Evolutionary conservation across 2,329 filamentous ascomycete species (phyloP).

Genomic region (Cryphonectria parasitica): DNA sequence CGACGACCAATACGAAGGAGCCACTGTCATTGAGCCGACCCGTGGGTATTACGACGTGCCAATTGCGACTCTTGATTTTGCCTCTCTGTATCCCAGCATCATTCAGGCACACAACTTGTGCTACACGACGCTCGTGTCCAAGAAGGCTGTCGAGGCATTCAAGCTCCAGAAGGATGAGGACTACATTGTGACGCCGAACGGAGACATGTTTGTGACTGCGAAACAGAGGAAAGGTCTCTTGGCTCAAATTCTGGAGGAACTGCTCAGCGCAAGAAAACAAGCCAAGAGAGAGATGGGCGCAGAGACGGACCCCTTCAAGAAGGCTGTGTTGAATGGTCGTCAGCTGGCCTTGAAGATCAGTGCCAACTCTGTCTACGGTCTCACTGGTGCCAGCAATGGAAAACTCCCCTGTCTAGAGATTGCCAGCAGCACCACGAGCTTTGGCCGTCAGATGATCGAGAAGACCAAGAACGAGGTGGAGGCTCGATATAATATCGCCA

Average conservation of each 20-base stretch:
- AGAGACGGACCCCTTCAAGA: conserved; percentile 96
- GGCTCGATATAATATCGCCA: conserved; percentile 83
- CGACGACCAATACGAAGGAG: conserved; percentile 95
- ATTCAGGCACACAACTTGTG: conserved; percentile 99
- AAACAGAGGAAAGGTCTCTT: conserved; percentile 91
- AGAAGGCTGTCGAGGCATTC: conserved; percentile 75
- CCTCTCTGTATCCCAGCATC: conserved; percentile 96
- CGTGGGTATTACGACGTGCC: conserved; percentile 94
- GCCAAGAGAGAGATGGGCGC: conserved; percentile 88
- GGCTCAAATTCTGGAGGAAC: conserved; percentile 92
- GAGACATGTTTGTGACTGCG: conserved; percentile 86
- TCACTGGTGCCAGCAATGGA: conserved; percentile 93
- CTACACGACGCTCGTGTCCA: conserved; percentile 90
- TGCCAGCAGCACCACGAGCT: conserved; percentile 95
- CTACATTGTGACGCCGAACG: conserved; percentile 94
- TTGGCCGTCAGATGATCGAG: conserved; percentile 98
- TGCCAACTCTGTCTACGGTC: conserved; percentile 96
- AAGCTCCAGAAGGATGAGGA: conserved; percentile 85
- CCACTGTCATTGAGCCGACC: conserved; percentile 94
- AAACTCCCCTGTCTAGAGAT: conserved; percentile 95
- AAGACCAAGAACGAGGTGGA: conserved; percentile 97
- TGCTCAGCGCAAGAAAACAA: conserved; percentile 88
- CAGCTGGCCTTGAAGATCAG: conserved; percentile 95
- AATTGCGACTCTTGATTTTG: conserved; percentile 96
- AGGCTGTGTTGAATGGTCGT: conserved; percentile 95